Evolutionary conservation across 371 early-diverging fungal genomes (phyloP).

Genomic region (Lichtheimia ramosa): DNA sequence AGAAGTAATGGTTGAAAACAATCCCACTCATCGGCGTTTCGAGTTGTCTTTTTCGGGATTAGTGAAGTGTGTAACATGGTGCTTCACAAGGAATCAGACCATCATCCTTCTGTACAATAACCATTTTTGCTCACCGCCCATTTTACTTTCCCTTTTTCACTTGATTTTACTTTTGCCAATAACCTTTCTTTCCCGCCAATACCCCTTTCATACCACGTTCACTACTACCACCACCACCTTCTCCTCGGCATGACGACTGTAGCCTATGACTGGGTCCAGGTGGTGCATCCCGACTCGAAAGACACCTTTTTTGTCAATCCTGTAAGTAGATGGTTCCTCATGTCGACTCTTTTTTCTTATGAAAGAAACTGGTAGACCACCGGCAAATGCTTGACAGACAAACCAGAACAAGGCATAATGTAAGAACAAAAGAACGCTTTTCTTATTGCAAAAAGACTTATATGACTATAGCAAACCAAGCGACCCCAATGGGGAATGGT

Average conservation of each 20-base stretch:
- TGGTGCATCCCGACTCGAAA: constrained; percentile 80
- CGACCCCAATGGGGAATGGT: constrained; percentile 84
- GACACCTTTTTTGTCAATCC: constrained; percentile 82
- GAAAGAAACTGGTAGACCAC: constrained; percentile 46
- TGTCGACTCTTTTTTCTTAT: neutral
- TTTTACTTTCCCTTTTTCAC: neutral
- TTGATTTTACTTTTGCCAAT: neutral
- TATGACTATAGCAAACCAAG: constrained; percentile 20
- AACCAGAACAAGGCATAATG: constrained; percentile 49
- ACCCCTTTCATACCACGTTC: constrained; percentile 8
- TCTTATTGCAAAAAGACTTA: neutral
- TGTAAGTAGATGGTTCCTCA: constrained; percentile 36
- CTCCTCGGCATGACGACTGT: constrained; percentile 1
- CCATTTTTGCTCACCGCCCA: neutral
- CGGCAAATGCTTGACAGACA: constrained; percentile 60
- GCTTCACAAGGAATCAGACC: too few species aligned
- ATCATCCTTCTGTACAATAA: neutral
- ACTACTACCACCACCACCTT: constrained; percentile 4
- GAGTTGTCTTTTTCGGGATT: too few species aligned
- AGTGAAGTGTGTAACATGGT: too few species aligned
- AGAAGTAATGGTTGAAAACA: too few species aligned
- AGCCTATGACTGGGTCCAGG: constrained; percentile 68
- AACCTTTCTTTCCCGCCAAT: neutral
- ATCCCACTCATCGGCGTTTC: too few species aligned
- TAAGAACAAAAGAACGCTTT: constrained; percentile 17